phyloP scores from a whole-genome alignment of 805 yeast species.

The Kuraishia borneana region DNA sequence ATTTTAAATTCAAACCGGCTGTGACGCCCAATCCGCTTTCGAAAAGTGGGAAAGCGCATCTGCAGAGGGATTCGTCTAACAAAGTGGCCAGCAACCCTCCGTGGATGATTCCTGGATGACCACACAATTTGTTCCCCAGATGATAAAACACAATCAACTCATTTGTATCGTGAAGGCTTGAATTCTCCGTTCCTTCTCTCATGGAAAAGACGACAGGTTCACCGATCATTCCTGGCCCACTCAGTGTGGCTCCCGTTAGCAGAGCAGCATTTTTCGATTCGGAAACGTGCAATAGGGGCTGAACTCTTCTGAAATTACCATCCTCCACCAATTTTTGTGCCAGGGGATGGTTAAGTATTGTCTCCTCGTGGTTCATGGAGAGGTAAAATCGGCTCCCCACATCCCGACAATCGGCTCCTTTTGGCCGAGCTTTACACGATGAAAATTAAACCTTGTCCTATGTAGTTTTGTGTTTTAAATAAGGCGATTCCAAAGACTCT shows the following conservation, averaged over 20 bases:
- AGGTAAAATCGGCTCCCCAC: too few species aligned
- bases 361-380: too few species aligned
- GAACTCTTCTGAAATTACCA: neutral
- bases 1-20: conserved; percentile 31
- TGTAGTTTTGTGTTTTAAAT: too few species aligned
- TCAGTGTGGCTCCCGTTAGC: conserved; percentile 6
- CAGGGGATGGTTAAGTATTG: too few species aligned
- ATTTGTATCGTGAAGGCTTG: conserved; percentile 14
- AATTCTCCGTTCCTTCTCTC: conserved; percentile 1
- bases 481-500: too few species aligned
- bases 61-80: conserved; percentile 39
- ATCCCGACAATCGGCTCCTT: too few species aligned
- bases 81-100: conserved; percentile 44
- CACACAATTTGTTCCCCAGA: conserved; percentile 31
- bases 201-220: conserved; percentile 5
- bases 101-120: conserved; percentile 39
- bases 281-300: neutral
- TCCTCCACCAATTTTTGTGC: neutral
- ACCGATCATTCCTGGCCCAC: conserved; percentile 5
- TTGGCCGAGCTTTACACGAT: too few species aligned
- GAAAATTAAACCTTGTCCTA: too few species aligned
- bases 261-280: conserved; percentile 3
- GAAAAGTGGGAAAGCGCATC: conserved; percentile 36
- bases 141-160: conserved; percentile 33
- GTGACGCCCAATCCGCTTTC: conserved; percentile 40